Conservation (phyloP, 148 eudicot species). For the Arbutus unedo region DNA sequence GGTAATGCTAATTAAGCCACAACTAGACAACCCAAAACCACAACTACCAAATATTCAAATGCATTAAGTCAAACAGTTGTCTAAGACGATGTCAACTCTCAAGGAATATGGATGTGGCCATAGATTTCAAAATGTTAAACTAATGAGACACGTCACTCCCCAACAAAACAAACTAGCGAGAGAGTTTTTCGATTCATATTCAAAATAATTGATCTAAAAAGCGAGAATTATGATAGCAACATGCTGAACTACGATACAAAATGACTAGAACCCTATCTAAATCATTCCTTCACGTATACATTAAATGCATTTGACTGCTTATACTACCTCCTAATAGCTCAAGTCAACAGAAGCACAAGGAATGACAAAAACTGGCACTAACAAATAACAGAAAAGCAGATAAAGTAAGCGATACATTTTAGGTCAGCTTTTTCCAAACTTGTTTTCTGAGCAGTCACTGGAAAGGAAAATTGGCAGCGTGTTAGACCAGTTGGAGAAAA, state of each 20-base stretch:
- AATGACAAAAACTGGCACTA: background rate
- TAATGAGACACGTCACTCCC: background rate
- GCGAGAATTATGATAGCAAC: background rate
- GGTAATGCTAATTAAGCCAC: background rate
- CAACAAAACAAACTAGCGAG: background rate
- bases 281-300: background rate
- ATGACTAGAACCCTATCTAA: background rate
- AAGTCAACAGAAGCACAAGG: background rate
- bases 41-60: background rate
- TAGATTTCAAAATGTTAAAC: background rate
- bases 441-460: background rate
- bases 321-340: background rate
- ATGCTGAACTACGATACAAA: background rate
- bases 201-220: background rate
- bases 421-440: background rate
- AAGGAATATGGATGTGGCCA: slow-evolving; percentile 12
- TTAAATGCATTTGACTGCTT: background rate
- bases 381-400: background rate
- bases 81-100: background rate
- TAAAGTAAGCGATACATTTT: background rate
- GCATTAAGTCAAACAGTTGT: background rate
- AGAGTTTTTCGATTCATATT: background rate
- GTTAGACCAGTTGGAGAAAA: background rate
- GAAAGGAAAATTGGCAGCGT: background rate
- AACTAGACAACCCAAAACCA: background rate